Conservation (phyloP, 352 stramenopile species). For the Globisporangium rhizosaccharum region DNA sequence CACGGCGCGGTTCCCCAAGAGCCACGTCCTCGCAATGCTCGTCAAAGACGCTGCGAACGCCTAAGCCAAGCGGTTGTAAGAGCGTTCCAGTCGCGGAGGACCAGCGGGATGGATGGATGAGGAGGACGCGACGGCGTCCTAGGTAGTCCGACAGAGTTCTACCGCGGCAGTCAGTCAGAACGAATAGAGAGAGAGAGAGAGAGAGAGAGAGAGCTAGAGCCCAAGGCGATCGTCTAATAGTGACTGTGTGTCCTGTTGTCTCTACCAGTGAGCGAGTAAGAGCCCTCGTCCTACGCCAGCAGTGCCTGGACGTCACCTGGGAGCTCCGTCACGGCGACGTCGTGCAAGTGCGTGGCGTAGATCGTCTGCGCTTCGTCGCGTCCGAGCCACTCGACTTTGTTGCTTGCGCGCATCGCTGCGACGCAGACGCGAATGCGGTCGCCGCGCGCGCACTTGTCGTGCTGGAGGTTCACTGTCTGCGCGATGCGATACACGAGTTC, state of each 20-base stretch:
- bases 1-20: constrained; percentile 15
- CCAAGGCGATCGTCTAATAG: neutral
- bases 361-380: constrained; percentile 3
- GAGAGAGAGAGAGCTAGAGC: too few relatives aligned
- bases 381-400: constrained; percentile 8
- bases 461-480: constrained; percentile 1
- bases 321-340: neutral
- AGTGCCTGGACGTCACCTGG: constrained; percentile 4
- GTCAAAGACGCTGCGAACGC: constrained; percentile 30
- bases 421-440: neutral
- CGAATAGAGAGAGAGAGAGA: too few relatives aligned
- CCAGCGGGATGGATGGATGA: too few relatives aligned
- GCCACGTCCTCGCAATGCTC: constrained; percentile 9
- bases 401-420: constrained; percentile 6
- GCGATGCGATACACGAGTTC: constrained; percentile 6
- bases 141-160: too few relatives aligned
- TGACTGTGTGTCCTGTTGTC: neutral
- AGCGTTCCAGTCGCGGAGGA: too few relatives aligned
- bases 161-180: too few relatives aligned
- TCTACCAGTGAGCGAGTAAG: neutral
- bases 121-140: too few relatives aligned
- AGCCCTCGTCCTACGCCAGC: neutral
- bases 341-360: neutral
- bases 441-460: neutral
- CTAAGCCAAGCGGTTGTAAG: constrained; percentile 4